A percentile compares a stretch with the other conserved stretches of the same genome.
Evolutionary conservation across 2,329 filamentous ascomycete species (phyloP).

Genomic region (Aspergillus sp.): DNA sequence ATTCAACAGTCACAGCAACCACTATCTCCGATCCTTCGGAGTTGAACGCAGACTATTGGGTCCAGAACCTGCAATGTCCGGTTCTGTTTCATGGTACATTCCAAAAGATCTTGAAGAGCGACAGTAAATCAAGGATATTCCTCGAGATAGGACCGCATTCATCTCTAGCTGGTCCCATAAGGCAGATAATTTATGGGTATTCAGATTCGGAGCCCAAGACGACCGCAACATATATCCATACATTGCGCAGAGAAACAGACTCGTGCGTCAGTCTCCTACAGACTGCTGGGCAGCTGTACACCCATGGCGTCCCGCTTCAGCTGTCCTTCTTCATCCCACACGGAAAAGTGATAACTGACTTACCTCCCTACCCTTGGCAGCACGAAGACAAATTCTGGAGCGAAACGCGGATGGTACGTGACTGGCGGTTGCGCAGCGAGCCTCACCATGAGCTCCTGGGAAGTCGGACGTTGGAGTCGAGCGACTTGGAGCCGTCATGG

Average conservation of each 20-base stretch:
- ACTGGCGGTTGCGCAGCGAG: conserved; percentile 21
- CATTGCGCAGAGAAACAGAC: conserved; percentile 1
- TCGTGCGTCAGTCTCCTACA: conserved; percentile 6
- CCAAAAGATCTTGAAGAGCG: not conserved
- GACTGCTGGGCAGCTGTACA: conserved; percentile 11
- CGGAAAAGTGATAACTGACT: conserved; percentile 13
- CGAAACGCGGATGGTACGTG: conserved; percentile 13
- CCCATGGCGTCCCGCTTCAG: conserved; percentile 1
- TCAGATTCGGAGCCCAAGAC: not conserved
- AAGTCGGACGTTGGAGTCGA: conserved; percentile 21
- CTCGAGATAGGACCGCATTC: conserved; percentile 28
- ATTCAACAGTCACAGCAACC: conserved; percentile 12
- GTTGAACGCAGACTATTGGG: conserved; percentile 22
- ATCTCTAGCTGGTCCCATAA: conserved; percentile 19
- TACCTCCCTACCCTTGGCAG: conserved; percentile 24
- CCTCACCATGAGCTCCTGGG: conserved; percentile 29
- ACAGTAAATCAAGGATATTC: conserved; percentile 6
- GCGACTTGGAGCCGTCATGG: conserved; percentile 23
- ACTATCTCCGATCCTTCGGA: conserved; percentile 7
- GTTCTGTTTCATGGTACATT: conserved; percentile 22
- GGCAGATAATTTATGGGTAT: conserved; percentile 15
- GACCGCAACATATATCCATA: conserved; percentile 3
- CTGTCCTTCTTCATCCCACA: not conserved
- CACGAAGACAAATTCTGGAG: conserved; percentile 20
- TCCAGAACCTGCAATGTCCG: conserved; percentile 20